A percentile compares a stretch with the other conserved stretches of the same genome.
phyloP scores from a whole-genome alignment of 495 filamentous ascomycete genomes.

The Penicillium nucicola region DNA sequence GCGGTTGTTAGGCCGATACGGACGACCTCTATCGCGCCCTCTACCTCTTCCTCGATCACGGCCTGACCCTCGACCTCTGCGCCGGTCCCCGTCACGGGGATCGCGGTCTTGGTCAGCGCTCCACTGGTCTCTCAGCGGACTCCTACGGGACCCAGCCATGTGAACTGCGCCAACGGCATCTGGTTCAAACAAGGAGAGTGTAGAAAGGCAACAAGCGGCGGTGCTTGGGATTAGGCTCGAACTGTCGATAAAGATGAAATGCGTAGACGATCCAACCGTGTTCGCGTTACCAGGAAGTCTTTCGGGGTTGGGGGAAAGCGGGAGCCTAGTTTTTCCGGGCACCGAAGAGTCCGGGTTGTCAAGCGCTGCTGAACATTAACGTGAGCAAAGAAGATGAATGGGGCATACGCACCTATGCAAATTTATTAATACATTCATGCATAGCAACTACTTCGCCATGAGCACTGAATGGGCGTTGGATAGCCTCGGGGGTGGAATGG shows the following conservation, averaged over 20 bases:
- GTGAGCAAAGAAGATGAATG: slow-evolving; percentile 16
- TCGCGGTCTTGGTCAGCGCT: slow-evolving; percentile 46
- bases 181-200: slow-evolving; percentile 21
- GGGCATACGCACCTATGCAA: slow-evolving; percentile 17
- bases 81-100: slow-evolving; percentile 33
- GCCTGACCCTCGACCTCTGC: slow-evolving; percentile 39
- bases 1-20: slow-evolving; percentile 27
- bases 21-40: slow-evolving; percentile 34
- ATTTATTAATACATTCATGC: background rate
- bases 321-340: slow-evolving; percentile 42
- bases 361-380: slow-evolving; percentile 3
- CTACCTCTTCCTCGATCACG: slow-evolving; percentile 36
- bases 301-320: slow-evolving; percentile 29
- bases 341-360: slow-evolving; percentile 6
- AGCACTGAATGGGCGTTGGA: background rate
- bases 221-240: background rate
- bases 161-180: slow-evolving; percentile 42
- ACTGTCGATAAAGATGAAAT: slow-evolving; percentile 5
- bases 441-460: background rate
- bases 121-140: slow-evolving; percentile 59
- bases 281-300: slow-evolving; percentile 33
- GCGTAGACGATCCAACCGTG: slow-evolving; percentile 18
- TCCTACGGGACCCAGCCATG: slow-evolving; percentile 58
- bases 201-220: slow-evolving; percentile 4
- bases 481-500: background rate